Evolutionary conservation across 1,139 yeast genomes (phyloP), one percentile per base, ranked within the genome.

Genomic region (Waltiozyma sp.): DNA sequence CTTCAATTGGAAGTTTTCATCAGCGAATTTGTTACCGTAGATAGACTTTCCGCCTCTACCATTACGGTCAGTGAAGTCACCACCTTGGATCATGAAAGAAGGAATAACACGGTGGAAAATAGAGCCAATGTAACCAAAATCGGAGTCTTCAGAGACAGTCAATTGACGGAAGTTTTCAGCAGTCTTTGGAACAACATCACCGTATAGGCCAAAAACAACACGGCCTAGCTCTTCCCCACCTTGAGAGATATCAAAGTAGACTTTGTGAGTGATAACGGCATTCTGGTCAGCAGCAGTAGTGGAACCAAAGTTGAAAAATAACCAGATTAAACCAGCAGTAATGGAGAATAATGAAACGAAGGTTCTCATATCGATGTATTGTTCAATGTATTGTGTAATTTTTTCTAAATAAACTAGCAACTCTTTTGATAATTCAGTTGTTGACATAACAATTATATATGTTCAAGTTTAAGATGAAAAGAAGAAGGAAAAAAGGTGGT

Each of bases 21-120:
- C 97, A 51, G 91, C 81, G 72, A 91, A 91, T 72, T 80, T 83
- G 61, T 77, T 81, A 63, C 97, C 97, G 77, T 91, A 91, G 78
- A 91, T 91, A 58, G 96, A 87, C 77, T 88, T 88, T 69, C 98
- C 98, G 69, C 97, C 98, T 60, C 94, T 86, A 70, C 98, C 96
- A 72, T 83, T 81, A 66, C 87, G 87, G 65, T 80, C 75, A 68
- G 91, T 88, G 80, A 88, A 86, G 70, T 88, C 97, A 80, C 98
- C 98, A 73, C 97, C 97, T 75, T 91, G 98, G 68, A 89, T 76
- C 98, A 91, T 91, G 78, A 91, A 91, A 62, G 85, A 81, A 59
- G 97, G 97, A 62, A 91, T 91, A 56, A 91, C 95, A 73, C 98
- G 82, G 89, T 91, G 98, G 95, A 91, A 91, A 58, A 80, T 70